Evolutionary conservation across 108 stramenopile species (phyloP).

Genomic region (Cyclotella choctawhatcheeana): DNA sequence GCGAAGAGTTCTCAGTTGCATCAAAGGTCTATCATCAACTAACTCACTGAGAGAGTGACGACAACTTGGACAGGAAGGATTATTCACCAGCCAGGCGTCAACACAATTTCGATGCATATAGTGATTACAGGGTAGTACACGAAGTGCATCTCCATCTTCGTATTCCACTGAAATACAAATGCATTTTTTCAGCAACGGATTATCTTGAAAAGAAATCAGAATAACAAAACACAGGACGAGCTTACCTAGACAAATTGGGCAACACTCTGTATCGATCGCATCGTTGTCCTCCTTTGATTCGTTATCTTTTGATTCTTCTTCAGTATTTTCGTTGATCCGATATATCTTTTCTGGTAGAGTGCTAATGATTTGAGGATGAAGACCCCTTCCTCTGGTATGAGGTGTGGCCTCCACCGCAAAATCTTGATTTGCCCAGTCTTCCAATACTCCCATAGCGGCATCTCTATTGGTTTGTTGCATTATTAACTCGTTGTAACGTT

Average conservation of each 20-base stretch:
- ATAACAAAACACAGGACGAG: background rate
- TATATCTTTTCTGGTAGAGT: slow-evolving; percentile 61
- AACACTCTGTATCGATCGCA: slow-evolving; percentile 44
- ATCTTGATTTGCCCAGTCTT: slow-evolving; percentile 30
- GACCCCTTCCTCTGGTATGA: slow-evolving; percentile 42
- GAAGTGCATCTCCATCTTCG: slow-evolving; percentile 61
- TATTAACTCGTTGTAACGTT: slow-evolving; percentile 46
- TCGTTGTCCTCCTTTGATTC: slow-evolving; percentile 10
- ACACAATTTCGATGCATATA: slow-evolving; percentile 63
- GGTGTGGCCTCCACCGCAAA: slow-evolving; percentile 20
- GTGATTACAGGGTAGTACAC: slow-evolving; percentile 65
- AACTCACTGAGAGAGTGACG: slow-evolving; percentile 53
- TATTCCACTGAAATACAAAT: slow-evolving; percentile 42
- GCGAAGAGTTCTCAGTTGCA: slow-evolving; percentile 45
- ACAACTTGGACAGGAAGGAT: slow-evolving; percentile 53
- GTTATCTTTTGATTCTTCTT: slow-evolving; percentile 17
- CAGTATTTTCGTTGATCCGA: slow-evolving; percentile 21
- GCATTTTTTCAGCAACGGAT: no score
- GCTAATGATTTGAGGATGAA: slow-evolving; percentile 55
- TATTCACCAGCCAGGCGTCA: slow-evolving; percentile 58
- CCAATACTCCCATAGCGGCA: slow-evolving; percentile 17
- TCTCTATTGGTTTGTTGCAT: slow-evolving; percentile 47
- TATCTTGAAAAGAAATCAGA: no score
- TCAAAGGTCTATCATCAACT: slow-evolving; percentile 48
- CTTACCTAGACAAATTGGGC: slow-evolving; percentile 60